Evolutionary conservation across 2,329 filamentous ascomycete genomes (phyloP), one percentile per base, ranked within the genome.

Genomic region (Aspergillus fructus): DNA sequence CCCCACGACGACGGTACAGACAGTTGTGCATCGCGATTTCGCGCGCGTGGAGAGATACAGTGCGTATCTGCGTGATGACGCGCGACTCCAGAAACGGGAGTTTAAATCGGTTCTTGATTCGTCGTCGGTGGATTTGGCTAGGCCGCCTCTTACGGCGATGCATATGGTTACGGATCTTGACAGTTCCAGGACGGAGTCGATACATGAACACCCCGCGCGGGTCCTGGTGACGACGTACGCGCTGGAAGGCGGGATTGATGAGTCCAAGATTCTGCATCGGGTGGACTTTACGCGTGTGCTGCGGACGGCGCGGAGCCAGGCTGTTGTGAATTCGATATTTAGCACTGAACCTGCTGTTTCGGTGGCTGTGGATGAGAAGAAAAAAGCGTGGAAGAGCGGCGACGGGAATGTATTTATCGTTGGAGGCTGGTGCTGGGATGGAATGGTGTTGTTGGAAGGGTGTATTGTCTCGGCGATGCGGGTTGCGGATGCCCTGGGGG

Each of bases 191-290:
- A 83, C 82, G 0, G 83, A 85, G 58, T 78, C 83, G 0, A 69
- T 81, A 15, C 83, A 86, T 59, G 70, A 78, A 45, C 78, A 85
- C 65, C 76, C 77, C 1, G 77, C 76, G 19, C 82, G 82, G 0
- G 72, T 80, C 3, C 68, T 84, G 0, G 79, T 85, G n/a, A 82
- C 79, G 11, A 85, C 81, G 0, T 80, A 76, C 53, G 80, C 83
- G 0, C 68, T 81, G 11, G 71, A 70, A 3, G n/a, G 34, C 5
- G 65, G 64, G 3, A 72, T 77, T 5, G 71, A 79, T 13, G 59
- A 71, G 2, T 66, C 74, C 24, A 74, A 74, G 41, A 67, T 76
- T 9, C 67, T 84, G n/a, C 75, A 77, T 12, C 74, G 74, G 1
- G 76, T 79, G 1, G 74, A 63, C 24, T 85, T 86, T 58, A 82